A percentile compares a stretch with the other conserved stretches of the same genome.
Evolutionary conservation across 208 protist genomes (phyloP).

Genomic region (Trypanosoma platydactyli): DNA sequence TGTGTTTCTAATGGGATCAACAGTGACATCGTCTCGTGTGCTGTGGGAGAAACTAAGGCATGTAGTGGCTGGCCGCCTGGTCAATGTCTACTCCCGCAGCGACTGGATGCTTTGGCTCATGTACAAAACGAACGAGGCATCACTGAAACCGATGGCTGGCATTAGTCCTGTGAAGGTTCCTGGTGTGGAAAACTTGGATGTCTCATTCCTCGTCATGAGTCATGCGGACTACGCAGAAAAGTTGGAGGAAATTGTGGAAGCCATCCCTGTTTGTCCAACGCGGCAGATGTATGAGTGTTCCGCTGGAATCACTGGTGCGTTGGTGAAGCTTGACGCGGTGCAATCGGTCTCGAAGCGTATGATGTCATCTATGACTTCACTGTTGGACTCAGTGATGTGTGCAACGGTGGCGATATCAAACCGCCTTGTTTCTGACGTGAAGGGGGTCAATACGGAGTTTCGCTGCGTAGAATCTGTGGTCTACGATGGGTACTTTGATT

Average conservation of each 20-base stretch:
- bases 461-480: not conserved
- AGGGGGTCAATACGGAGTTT: slow-evolving; percentile 7
- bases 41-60: slow-evolving; percentile 63
- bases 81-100: slow-evolving; percentile 85
- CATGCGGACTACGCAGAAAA: slow-evolving; percentile 67
- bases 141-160: slow-evolving; percentile 77
- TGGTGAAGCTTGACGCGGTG: slow-evolving; percentile 3
- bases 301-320: slow-evolving; percentile 16
- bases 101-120: slow-evolving; percentile 86
- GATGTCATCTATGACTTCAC: slow-evolving; percentile 11
- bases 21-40: slow-evolving; percentile 46
- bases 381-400: not conserved
- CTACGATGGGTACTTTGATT: slow-evolving; percentile 18
- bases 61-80: slow-evolving; percentile 80
- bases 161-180: slow-evolving; percentile 66
- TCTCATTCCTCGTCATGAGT: slow-evolving; percentile 49
- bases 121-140: slow-evolving; percentile 70
- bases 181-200: slow-evolving; percentile 88
- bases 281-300: slow-evolving; percentile 20
- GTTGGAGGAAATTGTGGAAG: slow-evolving; percentile 50
- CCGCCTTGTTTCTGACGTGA: slow-evolving; percentile 14
- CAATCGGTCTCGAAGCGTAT: slow-evolving; percentile 8
- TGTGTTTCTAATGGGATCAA: slow-evolving; percentile 79
- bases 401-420: slow-evolving; percentile 23
- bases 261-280: slow-evolving; percentile 15